Evolutionary conservation across 2,329 filamentous ascomycete species (phyloP).

Genomic region (Aspergillus neotritici): DNA sequence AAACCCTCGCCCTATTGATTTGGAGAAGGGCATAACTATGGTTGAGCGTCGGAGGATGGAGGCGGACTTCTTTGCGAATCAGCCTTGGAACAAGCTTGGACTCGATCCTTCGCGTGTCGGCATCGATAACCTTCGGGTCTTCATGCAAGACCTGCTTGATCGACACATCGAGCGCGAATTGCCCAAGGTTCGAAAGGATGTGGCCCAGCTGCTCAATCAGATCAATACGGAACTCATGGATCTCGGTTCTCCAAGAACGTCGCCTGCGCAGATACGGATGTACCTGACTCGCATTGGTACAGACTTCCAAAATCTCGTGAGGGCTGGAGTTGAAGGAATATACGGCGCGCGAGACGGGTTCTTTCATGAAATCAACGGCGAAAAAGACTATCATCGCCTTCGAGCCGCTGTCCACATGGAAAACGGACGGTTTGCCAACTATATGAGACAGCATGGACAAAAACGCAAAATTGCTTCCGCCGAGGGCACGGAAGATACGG

Average conservation of each 20-base stretch:
- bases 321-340: conserved; percentile 16
- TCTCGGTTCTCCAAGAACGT: no score
- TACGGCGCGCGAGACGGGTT: conserved; percentile 15
- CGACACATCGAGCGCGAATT: conserved; percentile 17
- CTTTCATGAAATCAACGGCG: conserved; percentile 4
- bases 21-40: conserved; percentile 9
- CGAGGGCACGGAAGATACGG: background rate
- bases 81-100: conserved; percentile 14
- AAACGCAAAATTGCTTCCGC: conserved; percentile 10
- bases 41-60: conserved; percentile 6
- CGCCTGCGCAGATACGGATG: conserved; percentile 18
- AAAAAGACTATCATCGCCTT: conserved; percentile 8
- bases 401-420: conserved; percentile 16
- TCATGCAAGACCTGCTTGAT: conserved; percentile 17
- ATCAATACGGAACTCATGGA: conserved; percentile 8
- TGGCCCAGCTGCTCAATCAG: conserved; percentile 8
- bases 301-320: conserved; percentile 15
- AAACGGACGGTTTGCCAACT: conserved; percentile 14
- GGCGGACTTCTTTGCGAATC: conserved; percentile 11
- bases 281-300: conserved; percentile 18
- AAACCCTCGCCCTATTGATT: conserved; percentile 19
- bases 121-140: conserved; percentile 16
- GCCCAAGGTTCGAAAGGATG: conserved; percentile 17
- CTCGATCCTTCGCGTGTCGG: conserved; percentile 15
- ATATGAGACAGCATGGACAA: conserved; percentile 16